phyloP scores from a whole-genome alignment of 2,329 filamentous ascomycete species.

The Aspergillus sojae region DNA sequence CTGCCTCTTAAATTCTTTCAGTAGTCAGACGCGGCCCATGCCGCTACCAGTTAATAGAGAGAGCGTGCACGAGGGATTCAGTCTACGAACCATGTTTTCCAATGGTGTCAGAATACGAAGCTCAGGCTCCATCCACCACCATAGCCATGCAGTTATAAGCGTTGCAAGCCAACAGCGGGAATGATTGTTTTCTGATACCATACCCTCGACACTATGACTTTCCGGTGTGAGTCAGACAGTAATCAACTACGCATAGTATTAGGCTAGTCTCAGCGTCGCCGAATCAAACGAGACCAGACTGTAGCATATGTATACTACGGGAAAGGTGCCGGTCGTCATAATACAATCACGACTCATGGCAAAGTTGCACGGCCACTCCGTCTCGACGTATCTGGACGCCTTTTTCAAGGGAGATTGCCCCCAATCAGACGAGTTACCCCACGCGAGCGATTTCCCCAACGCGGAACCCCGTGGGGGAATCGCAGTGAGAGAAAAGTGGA shows the following conservation, averaged over 20 bases:
- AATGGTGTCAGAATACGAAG: not conserved
- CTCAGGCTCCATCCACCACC: not conserved
- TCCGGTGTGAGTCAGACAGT: not conserved
- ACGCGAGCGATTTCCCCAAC: not conserved
- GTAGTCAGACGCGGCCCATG: not conserved
- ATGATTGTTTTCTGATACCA: not conserved
- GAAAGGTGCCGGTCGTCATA: not conserved
- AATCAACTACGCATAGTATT: not conserved
- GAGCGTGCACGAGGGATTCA: not conserved
- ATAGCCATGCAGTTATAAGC: not conserved
- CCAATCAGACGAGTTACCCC: not conserved
- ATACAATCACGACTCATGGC: not conserved
- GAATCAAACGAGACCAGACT: not conserved
- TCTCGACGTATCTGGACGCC: not conserved
- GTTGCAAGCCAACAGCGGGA: not conserved
- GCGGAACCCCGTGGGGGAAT: conserved; percentile 8
- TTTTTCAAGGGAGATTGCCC: not conserved
- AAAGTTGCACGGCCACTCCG: not conserved
- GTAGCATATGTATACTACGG: not conserved
- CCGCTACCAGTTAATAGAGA: not conserved
- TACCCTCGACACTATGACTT: not conserved
- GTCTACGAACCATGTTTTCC: not conserved
- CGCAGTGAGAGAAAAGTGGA: not conserved
- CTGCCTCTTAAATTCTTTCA: not conserved
- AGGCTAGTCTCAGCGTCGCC: not conserved